Conservation (phyloP, 2,329 filamentous ascomycete genomes). For the Shiraia sp. region DNA sequence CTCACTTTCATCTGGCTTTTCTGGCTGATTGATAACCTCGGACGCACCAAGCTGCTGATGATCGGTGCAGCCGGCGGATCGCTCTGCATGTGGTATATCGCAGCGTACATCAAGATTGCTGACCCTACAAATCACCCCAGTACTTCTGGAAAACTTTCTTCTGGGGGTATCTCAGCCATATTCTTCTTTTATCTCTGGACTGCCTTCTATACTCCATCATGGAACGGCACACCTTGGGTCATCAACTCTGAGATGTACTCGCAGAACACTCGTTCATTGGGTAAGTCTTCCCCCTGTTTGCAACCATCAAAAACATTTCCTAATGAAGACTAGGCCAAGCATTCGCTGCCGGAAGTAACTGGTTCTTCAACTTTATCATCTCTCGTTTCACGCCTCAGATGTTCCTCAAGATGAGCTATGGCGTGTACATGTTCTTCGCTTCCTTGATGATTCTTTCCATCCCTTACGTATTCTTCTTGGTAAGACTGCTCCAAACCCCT, state of each 20-base stretch:
- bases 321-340: constrained; percentile 43
- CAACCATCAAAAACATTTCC: neutral
- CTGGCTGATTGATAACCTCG: constrained; percentile 68
- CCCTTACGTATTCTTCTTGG: constrained; percentile 41
- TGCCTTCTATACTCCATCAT: constrained; percentile 69
- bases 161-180: constrained; percentile 63
- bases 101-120: constrained; percentile 61
- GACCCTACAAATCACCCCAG: constrained; percentile 44
- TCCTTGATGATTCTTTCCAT: constrained; percentile 51
- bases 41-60: constrained; percentile 66
- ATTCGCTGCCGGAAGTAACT: constrained; percentile 71
- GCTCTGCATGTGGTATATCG: constrained; percentile 67
- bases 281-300: constrained; percentile 50
- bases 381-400: constrained; percentile 71
- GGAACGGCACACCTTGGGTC: constrained; percentile 78
- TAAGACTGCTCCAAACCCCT: no score
- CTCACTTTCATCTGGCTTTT: constrained; percentile 71
- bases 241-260: constrained; percentile 76
- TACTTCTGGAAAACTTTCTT: constrained; percentile 36
- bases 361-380: constrained; percentile 73
- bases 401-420: constrained; percentile 53
- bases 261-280: constrained; percentile 65
- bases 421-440: constrained; percentile 54
- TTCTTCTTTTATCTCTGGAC: constrained; percentile 79
- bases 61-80: constrained; percentile 65